Base-by-base conservation (phyloP, 768 basidiomycete genomes). In the Boletus pseudopeckii region DNA sequence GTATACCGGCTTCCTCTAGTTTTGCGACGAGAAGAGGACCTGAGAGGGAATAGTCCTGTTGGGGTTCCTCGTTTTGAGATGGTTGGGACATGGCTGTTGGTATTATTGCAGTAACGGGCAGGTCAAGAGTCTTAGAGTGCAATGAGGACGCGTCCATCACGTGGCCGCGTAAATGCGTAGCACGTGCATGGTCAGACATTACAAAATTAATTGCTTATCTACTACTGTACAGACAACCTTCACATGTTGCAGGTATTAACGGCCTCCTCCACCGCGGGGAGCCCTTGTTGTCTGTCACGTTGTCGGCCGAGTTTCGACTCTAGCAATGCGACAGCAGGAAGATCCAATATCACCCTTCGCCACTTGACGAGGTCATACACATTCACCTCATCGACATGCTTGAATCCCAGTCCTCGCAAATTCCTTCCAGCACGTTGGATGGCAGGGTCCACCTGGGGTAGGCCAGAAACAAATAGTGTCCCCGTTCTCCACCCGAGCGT, bases 1-100 rank as follows among this genome's bases (percentile, higher is more conserved):
- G 84, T 58, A 98, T 90, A 8, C 96, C 96, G 17, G 85, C 84
- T 75, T 96, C 94, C 74, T 94, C 81, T 33, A 85, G 77, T 69
- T 96, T 97, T 63, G 75, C 75, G 52, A 97, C 85, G 45, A 94
- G 85, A 55, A 96, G 77, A 52, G 94, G 94, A 4, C 91, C 94
- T 17, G 85, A 81, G 52, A 85, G 76, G 50, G 82, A 76, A 52
- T 75, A 75, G 2, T 80, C 78, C 32, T 76, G 79, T 39, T 76
- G 78, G 18, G 71, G 74, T 37, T 82, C 83, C 45, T 74, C 76
- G 50, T 56, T 69, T 60, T 84, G 80, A 20, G 79, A 75, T 51
- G 72, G 70, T 68, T 87, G 80, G 6, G 87, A 71, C 66, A 72
- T 70, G 55, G 46, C 26, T 22, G 53, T 17, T 20, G 37, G 38